Evolutionary conservation across 2,329 filamentous ascomycete genomes (phyloP).

Genomic region (Phaeosphaeria sp.): DNA sequence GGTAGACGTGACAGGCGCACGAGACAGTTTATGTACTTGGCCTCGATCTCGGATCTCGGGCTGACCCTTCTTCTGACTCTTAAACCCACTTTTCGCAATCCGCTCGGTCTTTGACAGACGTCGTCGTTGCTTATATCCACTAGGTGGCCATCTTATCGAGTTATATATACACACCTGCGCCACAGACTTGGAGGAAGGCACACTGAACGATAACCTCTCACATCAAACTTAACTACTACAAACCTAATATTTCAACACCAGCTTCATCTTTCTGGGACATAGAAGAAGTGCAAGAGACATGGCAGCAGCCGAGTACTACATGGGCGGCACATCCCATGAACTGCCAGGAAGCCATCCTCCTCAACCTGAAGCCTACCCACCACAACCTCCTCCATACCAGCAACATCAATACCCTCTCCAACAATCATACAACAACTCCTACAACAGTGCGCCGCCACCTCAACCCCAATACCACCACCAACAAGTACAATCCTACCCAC

Average conservation of each 20-base stretch:
- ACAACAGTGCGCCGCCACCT: constrained; percentile 15
- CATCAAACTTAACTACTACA: neutral
- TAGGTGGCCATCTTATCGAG: neutral
- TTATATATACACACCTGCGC: neutral
- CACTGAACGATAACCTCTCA: neutral
- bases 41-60: constrained; percentile 12
- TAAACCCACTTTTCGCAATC: constrained; percentile 1
- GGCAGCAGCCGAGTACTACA: constrained; percentile 45
- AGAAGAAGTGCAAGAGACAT: constrained; percentile 19
- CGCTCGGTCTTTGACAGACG: constrained; percentile 4
- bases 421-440: constrained; percentile 11
- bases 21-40: constrained; percentile 20
- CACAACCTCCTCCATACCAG: constrained; percentile 21
- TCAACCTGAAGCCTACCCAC: constrained; percentile 19
- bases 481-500: constrained; percentile 30
- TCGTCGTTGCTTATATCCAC: constrained; percentile 1
- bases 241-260: neutral
- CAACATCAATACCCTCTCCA: constrained; percentile 12
- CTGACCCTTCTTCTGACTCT: constrained; percentile 7
- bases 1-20: constrained; percentile 32
- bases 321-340: constrained; percentile 31
- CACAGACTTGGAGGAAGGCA: neutral
- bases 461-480: constrained; percentile 30
- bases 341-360: constrained; percentile 25
- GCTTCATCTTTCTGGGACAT: neutral